A percentile compares a stretch with the other conserved stretches of the same genome.
Evolutionary conservation across 257 asterid species (phyloP).

Genomic region (Echium plantagineum): DNA sequence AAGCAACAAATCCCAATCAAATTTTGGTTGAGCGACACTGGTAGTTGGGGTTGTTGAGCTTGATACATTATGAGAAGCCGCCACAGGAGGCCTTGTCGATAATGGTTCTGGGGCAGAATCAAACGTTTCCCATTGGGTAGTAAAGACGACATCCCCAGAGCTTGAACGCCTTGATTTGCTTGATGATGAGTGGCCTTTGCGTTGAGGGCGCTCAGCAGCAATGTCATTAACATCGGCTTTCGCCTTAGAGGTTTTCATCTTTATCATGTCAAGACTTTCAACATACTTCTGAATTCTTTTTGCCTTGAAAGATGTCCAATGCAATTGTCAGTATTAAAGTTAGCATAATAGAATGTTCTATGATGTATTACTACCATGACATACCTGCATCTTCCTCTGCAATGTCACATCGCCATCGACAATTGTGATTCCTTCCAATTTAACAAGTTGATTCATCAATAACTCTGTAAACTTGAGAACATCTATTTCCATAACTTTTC

Average conservation of each 20-base stretch:
- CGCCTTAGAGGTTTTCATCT: slow-evolving; percentile 46
- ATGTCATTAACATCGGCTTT: slow-evolving; percentile 13
- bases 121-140: slow-evolving; percentile 90
- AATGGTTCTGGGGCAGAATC: slow-evolving; percentile 38
- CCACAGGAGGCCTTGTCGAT: not conserved
- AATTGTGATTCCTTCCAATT: slow-evolving; percentile 43
- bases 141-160: slow-evolving; percentile 58
- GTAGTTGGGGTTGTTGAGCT: slow-evolving; percentile 14
- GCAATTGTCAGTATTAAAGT: not conserved
- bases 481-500: slow-evolving; percentile 58
- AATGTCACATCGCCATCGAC: slow-evolving; percentile 66
- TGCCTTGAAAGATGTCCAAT: slow-evolving; percentile 30
- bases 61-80: slow-evolving; percentile 7
- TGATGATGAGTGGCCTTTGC: slow-evolving; percentile 14
- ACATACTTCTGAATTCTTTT: slow-evolving; percentile 68
- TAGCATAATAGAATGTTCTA: not conserved
- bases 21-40: slow-evolving; percentile 39
- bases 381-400: slow-evolving; percentile 84
- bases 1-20: slow-evolving; percentile 63
- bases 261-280: slow-evolving; percentile 63
- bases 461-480: slow-evolving; percentile 44
- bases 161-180: slow-evolving; percentile 30
- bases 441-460: slow-evolving; percentile 73
- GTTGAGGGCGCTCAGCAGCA: slow-evolving; percentile 13
- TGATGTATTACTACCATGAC: not conserved